phyloP scores from a whole-genome alignment of 176 grass and related monocot species.

The Cenchrus americanus region DNA sequence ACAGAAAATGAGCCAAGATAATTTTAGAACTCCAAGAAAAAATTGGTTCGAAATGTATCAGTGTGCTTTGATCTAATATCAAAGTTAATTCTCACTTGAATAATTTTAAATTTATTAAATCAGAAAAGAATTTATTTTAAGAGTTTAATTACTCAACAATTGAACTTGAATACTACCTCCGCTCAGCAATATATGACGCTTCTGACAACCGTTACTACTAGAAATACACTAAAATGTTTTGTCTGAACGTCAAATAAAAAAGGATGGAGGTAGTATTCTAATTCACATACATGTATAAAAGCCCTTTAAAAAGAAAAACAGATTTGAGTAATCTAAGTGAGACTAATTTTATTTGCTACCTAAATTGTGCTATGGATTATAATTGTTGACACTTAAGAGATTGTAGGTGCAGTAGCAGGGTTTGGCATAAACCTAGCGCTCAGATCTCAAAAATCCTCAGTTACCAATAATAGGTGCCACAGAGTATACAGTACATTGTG shows the following conservation, averaged over 20 bases:
- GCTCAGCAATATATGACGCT: too few species aligned
- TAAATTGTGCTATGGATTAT: not conserved
- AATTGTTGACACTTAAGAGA: not conserved
- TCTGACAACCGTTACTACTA: too few species aligned
- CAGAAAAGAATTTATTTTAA: not conserved
- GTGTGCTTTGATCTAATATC: not conserved
- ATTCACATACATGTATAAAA: not conserved
- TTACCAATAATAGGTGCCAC: not conserved
- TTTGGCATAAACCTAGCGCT: not conserved
- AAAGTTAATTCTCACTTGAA: slow-evolving; percentile 3
- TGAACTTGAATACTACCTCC: not conserved
- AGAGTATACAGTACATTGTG: not conserved
- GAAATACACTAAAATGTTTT: too few species aligned
- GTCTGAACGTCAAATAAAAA: too few species aligned
- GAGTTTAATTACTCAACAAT: not conserved
- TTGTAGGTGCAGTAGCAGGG: not conserved
- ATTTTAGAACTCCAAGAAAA: not conserved
- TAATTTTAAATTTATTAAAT: not conserved
- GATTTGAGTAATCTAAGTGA: slow-evolving; percentile 7
- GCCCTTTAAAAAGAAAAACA: not conserved
- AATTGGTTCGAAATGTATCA: not conserved
- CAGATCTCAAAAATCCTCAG: not conserved
- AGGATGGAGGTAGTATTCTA: not conserved
- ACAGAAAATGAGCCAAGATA: not conserved
- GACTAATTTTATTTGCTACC: not conserved